A percentile compares a stretch with the other conserved stretches of the same genome.
Evolutionary conservation across 306 rosid species (phyloP).

Genomic region (Pterocarpus santalinus): DNA sequence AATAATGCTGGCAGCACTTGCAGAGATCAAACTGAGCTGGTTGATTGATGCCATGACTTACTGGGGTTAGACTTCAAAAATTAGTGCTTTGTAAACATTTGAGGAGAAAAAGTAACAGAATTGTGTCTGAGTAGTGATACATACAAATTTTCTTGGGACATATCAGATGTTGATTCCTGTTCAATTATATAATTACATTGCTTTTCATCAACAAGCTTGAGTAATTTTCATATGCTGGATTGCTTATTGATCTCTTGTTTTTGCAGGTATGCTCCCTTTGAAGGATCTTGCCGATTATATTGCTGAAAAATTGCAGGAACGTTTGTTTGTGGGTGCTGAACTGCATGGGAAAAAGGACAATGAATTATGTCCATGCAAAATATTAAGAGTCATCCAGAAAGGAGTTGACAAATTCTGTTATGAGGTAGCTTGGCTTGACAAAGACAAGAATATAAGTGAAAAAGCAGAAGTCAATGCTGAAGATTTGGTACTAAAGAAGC

Average conservation of each 20-base stretch:
- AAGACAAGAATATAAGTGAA: slow-evolving; percentile 66
- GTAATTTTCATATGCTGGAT: slow-evolving; percentile 29
- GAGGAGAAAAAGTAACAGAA: neutral
- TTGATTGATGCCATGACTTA: neutral
- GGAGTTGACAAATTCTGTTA: slow-evolving; percentile 57
- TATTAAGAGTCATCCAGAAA: slow-evolving; percentile 65
- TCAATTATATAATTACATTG: slow-evolving; percentile 22
- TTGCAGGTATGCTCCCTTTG: slow-evolving; percentile 84
- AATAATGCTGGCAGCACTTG: slow-evolving; percentile 27
- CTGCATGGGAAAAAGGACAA: slow-evolving; percentile 73
- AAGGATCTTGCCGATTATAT: slow-evolving; percentile 84
- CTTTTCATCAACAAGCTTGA: slow-evolving; percentile 14
- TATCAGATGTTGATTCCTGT: slow-evolving; percentile 19
- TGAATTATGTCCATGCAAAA: slow-evolving; percentile 68
- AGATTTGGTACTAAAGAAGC: slow-evolving; percentile 81
- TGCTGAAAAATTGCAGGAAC: slow-evolving; percentile 71
- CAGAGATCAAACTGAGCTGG: slow-evolving; percentile 25
- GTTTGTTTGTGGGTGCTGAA: slow-evolving; percentile 79
- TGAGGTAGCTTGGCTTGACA: slow-evolving; percentile 87
- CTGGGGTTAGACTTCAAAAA: slow-evolving; percentile 17
- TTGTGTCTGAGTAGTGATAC: too few species aligned
- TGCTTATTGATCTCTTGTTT: slow-evolving; percentile 38
- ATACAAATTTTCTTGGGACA: neutral
- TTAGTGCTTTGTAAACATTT: slow-evolving; percentile 5
- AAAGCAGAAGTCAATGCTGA: slow-evolving; percentile 55